Conservation (phyloP, 495 filamentous ascomycete species). For the Penicillium herquei region DNA sequence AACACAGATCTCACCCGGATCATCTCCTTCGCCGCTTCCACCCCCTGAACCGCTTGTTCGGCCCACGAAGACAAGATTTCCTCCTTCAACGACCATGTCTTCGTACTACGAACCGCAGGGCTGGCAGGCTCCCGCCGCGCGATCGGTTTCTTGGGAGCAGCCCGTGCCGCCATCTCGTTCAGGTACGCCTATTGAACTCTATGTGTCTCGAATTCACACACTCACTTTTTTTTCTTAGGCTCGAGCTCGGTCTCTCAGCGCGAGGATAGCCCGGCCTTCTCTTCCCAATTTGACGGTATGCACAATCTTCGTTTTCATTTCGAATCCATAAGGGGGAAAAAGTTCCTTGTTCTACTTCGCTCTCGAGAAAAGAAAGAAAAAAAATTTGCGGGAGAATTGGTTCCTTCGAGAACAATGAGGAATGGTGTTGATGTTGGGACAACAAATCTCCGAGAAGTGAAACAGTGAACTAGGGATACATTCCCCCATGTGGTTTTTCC, state of each 20-base stretch:
- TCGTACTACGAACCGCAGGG: conserved; percentile 83
- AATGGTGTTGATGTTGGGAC: not conserved
- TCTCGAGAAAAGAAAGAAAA: not conserved
- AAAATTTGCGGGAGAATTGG: not conserved
- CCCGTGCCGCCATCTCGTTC: conserved; percentile 83
- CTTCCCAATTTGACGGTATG: conserved; percentile 89
- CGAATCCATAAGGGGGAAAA: not conserved
- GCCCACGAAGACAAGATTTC: conserved; percentile 8
- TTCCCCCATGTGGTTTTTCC: too few relatives aligned
- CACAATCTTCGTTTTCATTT: conserved; percentile 7
- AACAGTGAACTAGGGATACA: not conserved
- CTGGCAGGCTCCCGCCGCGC: conserved; percentile 64
- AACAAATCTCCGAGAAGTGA: conserved; percentile 1
- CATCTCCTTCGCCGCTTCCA: conserved; percentile 24
- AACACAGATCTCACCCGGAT: conserved; percentile 33
- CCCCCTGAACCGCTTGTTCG: conserved; percentile 25
- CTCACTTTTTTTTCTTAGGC: conserved; percentile 47
- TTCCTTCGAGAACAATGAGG: not conserved
- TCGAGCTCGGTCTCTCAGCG: conserved; percentile 74
- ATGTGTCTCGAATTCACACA: conserved; percentile 17
- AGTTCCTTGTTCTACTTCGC: not conserved
- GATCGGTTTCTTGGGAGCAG: conserved; percentile 77
- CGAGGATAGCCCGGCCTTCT: conserved; percentile 78
- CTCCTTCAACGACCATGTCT: conserved; percentile 58
- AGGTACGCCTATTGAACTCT: conserved; percentile 50